A percentile compares a stretch with the other conserved stretches of the same genome.
Evolutionary conservation across 495 filamentous ascomycete species (phyloP).

Genomic region (Penicillium argentinense): DNA sequence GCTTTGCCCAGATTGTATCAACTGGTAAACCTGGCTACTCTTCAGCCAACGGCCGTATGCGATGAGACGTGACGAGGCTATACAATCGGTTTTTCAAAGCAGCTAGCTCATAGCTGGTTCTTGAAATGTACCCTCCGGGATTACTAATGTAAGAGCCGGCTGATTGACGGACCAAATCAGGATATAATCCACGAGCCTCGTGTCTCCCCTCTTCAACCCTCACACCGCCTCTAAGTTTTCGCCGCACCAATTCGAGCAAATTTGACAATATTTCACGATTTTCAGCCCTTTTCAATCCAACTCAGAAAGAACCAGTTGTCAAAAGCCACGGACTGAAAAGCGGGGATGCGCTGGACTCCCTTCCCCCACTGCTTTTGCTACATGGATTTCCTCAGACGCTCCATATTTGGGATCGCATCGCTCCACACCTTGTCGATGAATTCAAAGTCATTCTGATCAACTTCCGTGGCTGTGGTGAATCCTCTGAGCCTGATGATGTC

Average conservation of each 20-base stretch:
- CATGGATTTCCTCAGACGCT: constrained; percentile 1
- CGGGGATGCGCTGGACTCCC: neutral
- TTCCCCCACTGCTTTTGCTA: neutral
- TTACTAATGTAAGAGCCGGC: too few relatives aligned
- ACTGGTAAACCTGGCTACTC: too few relatives aligned
- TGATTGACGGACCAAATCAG: too few relatives aligned
- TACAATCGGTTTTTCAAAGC: too few relatives aligned
- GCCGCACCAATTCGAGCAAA: neutral
- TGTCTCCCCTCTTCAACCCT: too few relatives aligned
- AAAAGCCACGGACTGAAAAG: neutral
- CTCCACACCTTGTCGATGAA: neutral
- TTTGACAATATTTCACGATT: neutral
- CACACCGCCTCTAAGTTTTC: neutral
- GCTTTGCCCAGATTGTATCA: neutral
- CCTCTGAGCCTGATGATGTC: neutral
- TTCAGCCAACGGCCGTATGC: too few relatives aligned
- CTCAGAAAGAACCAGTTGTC: neutral
- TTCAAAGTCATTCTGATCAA: neutral
- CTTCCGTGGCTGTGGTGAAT: neutral
- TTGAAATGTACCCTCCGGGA: too few relatives aligned
- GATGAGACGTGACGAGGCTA: too few relatives aligned
- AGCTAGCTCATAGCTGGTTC: too few relatives aligned
- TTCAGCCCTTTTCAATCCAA: neutral
- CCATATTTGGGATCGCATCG: neutral
- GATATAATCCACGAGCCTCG: too few relatives aligned